phyloP scores from a whole-genome alignment of 1,139 yeast species.

The Taiozyma sp. region DNA sequence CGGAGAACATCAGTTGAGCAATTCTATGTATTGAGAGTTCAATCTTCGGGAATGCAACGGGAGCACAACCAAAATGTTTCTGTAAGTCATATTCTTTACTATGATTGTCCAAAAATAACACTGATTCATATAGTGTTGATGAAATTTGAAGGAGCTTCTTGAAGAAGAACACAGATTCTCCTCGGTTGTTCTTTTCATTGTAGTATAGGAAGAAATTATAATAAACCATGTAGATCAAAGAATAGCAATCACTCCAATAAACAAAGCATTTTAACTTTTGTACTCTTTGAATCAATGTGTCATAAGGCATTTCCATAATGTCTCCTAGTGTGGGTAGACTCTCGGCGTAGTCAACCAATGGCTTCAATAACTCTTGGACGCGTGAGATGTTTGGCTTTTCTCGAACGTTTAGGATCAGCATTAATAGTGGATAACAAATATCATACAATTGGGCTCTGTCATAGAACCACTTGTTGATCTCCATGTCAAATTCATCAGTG shows the following conservation, averaged over 20 bases:
- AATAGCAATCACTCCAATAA: conserved; percentile 9
- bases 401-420: conserved; percentile 14
- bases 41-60: conserved; percentile 16
- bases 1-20: conserved; percentile 13
- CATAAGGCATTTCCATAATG: conserved; percentile 14
- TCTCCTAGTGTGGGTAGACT: conserved; percentile 8
- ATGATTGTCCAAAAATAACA: conserved; percentile 14
- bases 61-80: conserved; percentile 17
- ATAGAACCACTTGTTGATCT: conserved; percentile 13
- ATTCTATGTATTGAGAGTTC: conserved; percentile 17
- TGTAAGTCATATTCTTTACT: conserved; percentile 11
- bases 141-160: conserved; percentile 5
- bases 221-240: conserved; percentile 17
- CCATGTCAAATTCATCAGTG: conserved; percentile 15
- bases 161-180: conserved; percentile 12
- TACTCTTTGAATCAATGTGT: conserved; percentile 14
- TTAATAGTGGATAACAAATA: conserved; percentile 14
- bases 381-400: conserved; percentile 11
- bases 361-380: conserved; percentile 10
- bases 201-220: conserved; percentile 20
- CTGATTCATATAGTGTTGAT: conserved; percentile 7
- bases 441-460: conserved; percentile 14
- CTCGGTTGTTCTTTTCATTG: conserved; percentile 9
- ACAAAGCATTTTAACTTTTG: conserved; percentile 10
- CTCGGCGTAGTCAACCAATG: conserved; percentile 9